phyloP scores from a whole-genome alignment of 2,329 filamentous ascomycete species.

The Xylaria sp. region DNA sequence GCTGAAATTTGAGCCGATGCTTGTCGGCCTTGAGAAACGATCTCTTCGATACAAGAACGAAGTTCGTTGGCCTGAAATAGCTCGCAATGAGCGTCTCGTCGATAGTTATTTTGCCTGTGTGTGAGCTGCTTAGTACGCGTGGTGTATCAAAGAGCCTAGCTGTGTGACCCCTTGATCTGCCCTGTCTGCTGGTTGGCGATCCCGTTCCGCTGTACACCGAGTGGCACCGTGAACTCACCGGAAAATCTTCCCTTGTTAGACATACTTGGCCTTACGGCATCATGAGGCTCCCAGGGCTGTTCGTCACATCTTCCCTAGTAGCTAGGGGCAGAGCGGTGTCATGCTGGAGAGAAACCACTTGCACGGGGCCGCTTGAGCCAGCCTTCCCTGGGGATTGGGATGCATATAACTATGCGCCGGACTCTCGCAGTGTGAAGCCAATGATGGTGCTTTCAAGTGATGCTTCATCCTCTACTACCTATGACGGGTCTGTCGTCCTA shows the following conservation, averaged over 20 bases:
- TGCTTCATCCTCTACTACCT: not conserved
- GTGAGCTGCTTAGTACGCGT: not conserved
- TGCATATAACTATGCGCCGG: slow-evolving; percentile 23
- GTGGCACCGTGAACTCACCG: not conserved
- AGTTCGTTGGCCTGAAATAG: slow-evolving; percentile 5
- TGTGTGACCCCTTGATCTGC: not conserved
- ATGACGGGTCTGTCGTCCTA: slow-evolving; percentile 4
- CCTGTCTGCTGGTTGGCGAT: not conserved
- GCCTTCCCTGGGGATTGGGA: slow-evolving; percentile 31
- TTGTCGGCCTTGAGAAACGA: not conserved
- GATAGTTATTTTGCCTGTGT: not conserved
- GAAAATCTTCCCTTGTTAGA: not conserved
- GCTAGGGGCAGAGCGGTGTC: slow-evolving; percentile 5
- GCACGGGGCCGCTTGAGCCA: slow-evolving; percentile 19
- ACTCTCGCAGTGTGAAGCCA: slow-evolving; percentile 20
- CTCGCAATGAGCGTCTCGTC: not conserved
- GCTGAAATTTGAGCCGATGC: slow-evolving; percentile 7
- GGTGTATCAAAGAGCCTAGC: not conserved
- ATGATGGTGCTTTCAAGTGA: slow-evolving; percentile 14
- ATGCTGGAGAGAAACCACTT: slow-evolving; percentile 27
- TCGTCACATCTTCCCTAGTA: not conserved
- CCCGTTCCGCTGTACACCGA: slow-evolving; percentile 3
- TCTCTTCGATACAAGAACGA: slow-evolving; percentile 3
- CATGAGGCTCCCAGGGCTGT: slow-evolving; percentile 4
- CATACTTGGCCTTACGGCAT: not conserved